Percentiles rank a stretch among this genome's conserved stretches.
Conservation (phyloP, 2,329 filamentous ascomycete genomes). For the Aureobasidium mangrovei region DNA sequence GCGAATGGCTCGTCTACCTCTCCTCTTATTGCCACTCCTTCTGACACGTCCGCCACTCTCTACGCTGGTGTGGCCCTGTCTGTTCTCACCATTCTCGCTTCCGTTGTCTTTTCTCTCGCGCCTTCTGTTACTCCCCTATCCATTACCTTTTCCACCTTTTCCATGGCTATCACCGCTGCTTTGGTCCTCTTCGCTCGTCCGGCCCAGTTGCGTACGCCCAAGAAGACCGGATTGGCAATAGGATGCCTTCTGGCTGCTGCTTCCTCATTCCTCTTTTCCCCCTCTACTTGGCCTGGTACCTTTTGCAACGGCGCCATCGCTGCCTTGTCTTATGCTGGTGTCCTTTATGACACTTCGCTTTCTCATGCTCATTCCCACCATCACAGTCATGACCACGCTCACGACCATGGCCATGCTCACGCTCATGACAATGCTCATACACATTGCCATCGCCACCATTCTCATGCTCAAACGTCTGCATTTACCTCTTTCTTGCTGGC, state of each 20-base stretch:
- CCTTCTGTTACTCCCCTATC: slow-evolving; percentile 28
- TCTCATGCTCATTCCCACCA: slow-evolving; percentile 24
- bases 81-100: slow-evolving; percentile 29
- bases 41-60: slow-evolving; percentile 22
- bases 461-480: slow-evolving; percentile 46
- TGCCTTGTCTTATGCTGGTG: slow-evolving; percentile 30
- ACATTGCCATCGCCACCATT: slow-evolving; percentile 18
- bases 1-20: slow-evolving; percentile 12
- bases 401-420: slow-evolving; percentile 16
- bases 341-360: slow-evolving; percentile 32
- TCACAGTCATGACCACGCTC: slow-evolving; percentile 23
- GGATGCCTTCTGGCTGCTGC: slow-evolving; percentile 26
- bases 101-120: slow-evolving; percentile 26
- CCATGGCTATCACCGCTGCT: slow-evolving; percentile 35
- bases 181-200: slow-evolving; percentile 36
- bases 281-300: slow-evolving; percentile 27
- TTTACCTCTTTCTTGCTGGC: slow-evolving; percentile 67
- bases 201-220: slow-evolving; percentile 31
- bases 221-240: slow-evolving; percentile 26
- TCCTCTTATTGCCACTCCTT: slow-evolving; percentile 5
- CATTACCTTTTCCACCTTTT: slow-evolving; percentile 32
- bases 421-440: slow-evolving; percentile 13
- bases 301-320: slow-evolving; percentile 27
- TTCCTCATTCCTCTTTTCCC: slow-evolving; percentile 28
- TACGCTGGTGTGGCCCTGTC: slow-evolving; percentile 32